Base-by-base conservation (phyloP, 2,329 filamentous ascomycete species). In the Chaetothyriales sp. region DNA sequence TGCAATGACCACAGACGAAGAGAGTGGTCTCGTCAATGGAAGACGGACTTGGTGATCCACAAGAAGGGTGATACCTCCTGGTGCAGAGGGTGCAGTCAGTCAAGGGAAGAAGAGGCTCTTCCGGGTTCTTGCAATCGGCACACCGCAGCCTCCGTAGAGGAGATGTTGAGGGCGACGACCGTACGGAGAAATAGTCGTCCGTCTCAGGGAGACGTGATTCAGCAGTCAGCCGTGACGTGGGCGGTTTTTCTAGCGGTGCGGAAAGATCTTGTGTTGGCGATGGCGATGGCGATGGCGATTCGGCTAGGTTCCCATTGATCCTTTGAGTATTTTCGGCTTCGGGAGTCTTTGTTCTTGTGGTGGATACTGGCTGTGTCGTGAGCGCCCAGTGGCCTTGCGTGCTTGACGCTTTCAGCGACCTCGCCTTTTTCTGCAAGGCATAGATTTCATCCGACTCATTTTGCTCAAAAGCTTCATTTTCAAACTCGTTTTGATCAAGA, bases 1-100 rank as follows among this genome's bases (percentile, higher is more conserved):
- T 15, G 5, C 58, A 60, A 37, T 48, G 43, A 10, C 55, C 52
- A 20, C 58, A 59, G 15, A 57, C 46, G 47, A 59, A 60, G n/a
- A 51, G 40, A 3, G 54, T 47, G 2, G 29, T n/a, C 10, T n/a
- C 44, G 5, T 44, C 44, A 40, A 53, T 58, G 25, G 29, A 25
- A 13, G 10, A 33, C 1, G 58, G 56, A n/a, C 54, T 54, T n/a
- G 56, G 56, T 18, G 51, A 52, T 20, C 52, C 57, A 46, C 56
- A 59, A 19, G 25, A 28, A 19, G 46, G 46, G 51, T 59, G 58
- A 48, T 51, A 59, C 9, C 53, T 49, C 51, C 50, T 51, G 2
- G 44, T 43, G 50, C 57, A 59, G 28, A 25, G 33, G n/a, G 43
- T 49, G 50, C 58, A 60, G 7, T 43, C 33, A 13, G 55, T 43